A percentile compares a stretch with the other conserved stretches of the same genome.
phyloP scores from a whole-genome alignment of 768 basidiomycete genomes.

The Lentinula sp. region DNA sequence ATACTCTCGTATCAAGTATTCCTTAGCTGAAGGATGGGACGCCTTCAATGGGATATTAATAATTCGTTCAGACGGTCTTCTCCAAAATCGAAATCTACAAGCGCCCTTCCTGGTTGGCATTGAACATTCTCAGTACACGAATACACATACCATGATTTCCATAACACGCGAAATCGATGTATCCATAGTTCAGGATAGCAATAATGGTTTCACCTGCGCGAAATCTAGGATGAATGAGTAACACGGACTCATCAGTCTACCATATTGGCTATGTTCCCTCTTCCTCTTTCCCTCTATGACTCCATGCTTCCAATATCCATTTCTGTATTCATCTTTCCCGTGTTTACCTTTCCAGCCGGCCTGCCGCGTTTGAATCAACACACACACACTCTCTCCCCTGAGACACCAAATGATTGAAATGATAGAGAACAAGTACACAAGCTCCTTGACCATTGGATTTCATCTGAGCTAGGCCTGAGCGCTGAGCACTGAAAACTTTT shows the following conservation, averaged over 20 bases:
- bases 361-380: too few relatives aligned
- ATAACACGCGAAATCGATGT: background rate
- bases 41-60: background rate
- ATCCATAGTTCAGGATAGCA: background rate
- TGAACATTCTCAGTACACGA: background rate
- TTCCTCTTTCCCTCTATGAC: too few relatives aligned
- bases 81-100: background rate
- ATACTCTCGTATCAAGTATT: background rate
- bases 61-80: background rate
- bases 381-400: too few relatives aligned
- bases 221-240: background rate
- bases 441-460: background rate
- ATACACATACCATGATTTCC: background rate
- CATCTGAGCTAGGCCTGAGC: too few relatives aligned
- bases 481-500: too few relatives aligned
- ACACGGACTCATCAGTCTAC: too few relatives aligned
- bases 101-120: background rate
- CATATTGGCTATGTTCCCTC: too few relatives aligned
- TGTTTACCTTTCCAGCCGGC: too few relatives aligned
- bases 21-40: background rate
- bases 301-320: too few relatives aligned
- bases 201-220: background rate
- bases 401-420: background rate
- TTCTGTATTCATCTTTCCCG: too few relatives aligned
- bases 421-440: background rate